Evolutionary conservation across 2,329 filamentous ascomycete species (phyloP).

Genomic region (Botrytis tulipae): DNA sequence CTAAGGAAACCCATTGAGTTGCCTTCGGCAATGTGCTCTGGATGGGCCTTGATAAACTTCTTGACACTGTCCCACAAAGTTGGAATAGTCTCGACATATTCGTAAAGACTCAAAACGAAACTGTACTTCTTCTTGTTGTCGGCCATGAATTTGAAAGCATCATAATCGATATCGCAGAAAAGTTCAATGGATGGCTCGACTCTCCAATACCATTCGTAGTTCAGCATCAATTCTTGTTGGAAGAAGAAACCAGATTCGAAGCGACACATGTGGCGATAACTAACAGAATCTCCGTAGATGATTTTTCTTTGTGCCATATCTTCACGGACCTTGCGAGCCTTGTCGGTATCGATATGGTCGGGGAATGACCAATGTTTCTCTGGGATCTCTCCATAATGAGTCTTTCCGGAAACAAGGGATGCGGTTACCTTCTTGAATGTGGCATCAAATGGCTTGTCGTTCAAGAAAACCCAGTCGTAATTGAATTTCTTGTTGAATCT

Average conservation of each 20-base stretch:
- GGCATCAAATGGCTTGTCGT: constrained; percentile 91
- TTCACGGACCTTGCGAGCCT: constrained; percentile 83
- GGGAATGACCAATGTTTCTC: constrained; percentile 97
- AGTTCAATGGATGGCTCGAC: constrained; percentile 97
- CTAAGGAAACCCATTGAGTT: constrained; percentile 92
- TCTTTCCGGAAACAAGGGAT: constrained; percentile 87
- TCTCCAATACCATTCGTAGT: constrained; percentile 99
- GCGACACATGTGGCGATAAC: constrained; percentile 98
- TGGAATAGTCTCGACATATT: constrained; percentile 91
- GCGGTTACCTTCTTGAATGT: constrained; percentile 90
- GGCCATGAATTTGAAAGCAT: constrained; percentile 94
- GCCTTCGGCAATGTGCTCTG: constrained; percentile 78
- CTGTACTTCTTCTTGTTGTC: constrained; percentile 98
- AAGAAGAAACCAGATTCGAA: constrained; percentile 99
- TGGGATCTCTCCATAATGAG: constrained; percentile 85
- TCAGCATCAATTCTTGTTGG: constrained; percentile 85
- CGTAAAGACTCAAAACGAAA: constrained; percentile 92
- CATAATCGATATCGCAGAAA: constrained; percentile 92
- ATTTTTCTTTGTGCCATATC: constrained; percentile 94
- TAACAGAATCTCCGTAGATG: constrained; percentile 96
- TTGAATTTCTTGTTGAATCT: constrained; percentile 96
- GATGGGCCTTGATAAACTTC: constrained; percentile 88
- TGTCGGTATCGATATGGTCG: constrained; percentile 91
- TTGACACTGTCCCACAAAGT: constrained; percentile 94
- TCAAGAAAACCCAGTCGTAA: constrained; percentile 99